A percentile compares a stretch with the other conserved stretches of the same genome.
Conservation (phyloP, 108 stramenopile species). For the Cyclotella kingstonii region DNA sequence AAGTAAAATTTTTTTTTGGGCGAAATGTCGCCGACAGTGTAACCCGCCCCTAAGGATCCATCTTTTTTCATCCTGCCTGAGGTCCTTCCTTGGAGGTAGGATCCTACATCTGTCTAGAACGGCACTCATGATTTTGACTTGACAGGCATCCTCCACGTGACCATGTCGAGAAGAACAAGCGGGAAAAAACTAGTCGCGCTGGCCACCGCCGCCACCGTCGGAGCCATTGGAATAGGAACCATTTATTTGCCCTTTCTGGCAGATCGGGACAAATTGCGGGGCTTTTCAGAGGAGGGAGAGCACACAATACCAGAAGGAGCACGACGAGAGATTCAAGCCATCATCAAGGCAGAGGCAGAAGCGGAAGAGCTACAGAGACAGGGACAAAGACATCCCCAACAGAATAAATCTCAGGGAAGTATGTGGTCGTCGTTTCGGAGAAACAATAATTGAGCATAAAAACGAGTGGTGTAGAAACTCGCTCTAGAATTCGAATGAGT, state of each 20-base stretch:
- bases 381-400: constrained; percentile 5
- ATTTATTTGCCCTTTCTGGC: constrained; percentile 50
- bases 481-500: no score
- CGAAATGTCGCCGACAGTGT: no score
- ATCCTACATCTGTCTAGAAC: no score
- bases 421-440: constrained; percentile 48
- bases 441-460: no score
- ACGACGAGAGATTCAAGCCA: constrained; percentile 31
- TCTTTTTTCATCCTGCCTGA: no score
- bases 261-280: constrained; percentile 49
- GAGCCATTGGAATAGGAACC: constrained; percentile 37
- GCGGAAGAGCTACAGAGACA: constrained; percentile 13
- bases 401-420: constrained; percentile 31
- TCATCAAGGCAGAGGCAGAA: constrained; percentile 37
- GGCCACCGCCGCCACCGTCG: constrained; percentile 30
- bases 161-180: constrained; percentile 43
- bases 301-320: constrained; percentile 43
- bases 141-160: background rate
- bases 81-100: no score
- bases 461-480: no score
- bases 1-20: no score
- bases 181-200: constrained; percentile 49
- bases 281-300: constrained; percentile 46
- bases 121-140: no score
- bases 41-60: no score